phyloP scores from a whole-genome alignment of 257 asterid species.

The Verbena officinalis region DNA sequence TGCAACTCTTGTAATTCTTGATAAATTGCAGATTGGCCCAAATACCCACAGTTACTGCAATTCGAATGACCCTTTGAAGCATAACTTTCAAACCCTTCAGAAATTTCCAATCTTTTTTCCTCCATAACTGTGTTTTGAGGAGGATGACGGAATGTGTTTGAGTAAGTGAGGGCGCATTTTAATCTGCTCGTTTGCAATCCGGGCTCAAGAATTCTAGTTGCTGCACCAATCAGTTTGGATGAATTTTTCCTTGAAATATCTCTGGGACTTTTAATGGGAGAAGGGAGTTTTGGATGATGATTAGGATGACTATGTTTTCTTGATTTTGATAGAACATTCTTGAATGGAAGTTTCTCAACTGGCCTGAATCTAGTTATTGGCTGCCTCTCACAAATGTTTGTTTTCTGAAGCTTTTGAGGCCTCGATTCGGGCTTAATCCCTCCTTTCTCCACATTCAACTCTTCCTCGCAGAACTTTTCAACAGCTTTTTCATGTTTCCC shows the following conservation, averaged over 20 bases:
- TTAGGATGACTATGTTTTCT: slow-evolving; percentile 40
- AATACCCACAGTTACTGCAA: slow-evolving; percentile 63
- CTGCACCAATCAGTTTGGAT: slow-evolving; percentile 81
- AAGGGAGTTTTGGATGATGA: slow-evolving; percentile 51
- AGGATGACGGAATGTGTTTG: slow-evolving; percentile 27
- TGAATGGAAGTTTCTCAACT: slow-evolving; percentile 59
- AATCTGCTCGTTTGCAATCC: slow-evolving; percentile 66
- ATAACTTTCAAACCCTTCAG: slow-evolving; percentile 26
- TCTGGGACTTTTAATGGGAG: slow-evolving; percentile 79
- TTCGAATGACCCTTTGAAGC: slow-evolving; percentile 38
- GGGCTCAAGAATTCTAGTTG: slow-evolving; percentile 84
- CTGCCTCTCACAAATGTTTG: slow-evolving; percentile 56
- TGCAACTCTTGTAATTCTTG: slow-evolving; percentile 37
- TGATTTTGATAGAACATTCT: slow-evolving; percentile 61
- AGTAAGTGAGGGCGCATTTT: slow-evolving; percentile 60
- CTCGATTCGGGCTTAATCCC: slow-evolving; percentile 59
- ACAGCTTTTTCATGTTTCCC: slow-evolving; percentile 31
- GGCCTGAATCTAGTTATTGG: slow-evolving; percentile 54
- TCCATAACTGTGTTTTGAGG: slow-evolving; percentile 37
- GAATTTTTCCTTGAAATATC: slow-evolving; percentile 58
- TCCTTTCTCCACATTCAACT: slow-evolving; percentile 42
- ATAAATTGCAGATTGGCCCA: slow-evolving; percentile 33
- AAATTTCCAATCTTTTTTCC: slow-evolving; percentile 30
- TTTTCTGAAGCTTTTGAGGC: slow-evolving; percentile 92
- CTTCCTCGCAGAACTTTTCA: slow-evolving; percentile 34